Evolutionary conservation across 1,284 basidiomycete species (phyloP), one percentile per base, ranked within the genome.

Genomic region (Malassezia vespertilionis): DNA sequence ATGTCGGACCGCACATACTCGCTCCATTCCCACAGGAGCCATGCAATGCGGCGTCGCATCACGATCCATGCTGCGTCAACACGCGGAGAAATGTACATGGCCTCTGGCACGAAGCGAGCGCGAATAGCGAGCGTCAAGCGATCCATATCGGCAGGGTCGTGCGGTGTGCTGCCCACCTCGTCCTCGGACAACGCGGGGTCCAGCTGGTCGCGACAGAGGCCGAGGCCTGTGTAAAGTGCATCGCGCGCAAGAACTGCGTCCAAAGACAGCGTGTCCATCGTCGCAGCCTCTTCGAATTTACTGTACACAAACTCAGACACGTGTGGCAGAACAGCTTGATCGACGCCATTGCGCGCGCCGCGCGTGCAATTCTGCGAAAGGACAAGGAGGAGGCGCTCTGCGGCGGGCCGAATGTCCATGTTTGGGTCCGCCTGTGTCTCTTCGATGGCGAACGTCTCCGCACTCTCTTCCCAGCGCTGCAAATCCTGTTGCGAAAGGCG

Each of bases 381-480:
- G 2, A 58, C 54, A 49, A 64, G 50, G 23, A 70, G 49, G 10
- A 60, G 51, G 20, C 61, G 52, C 33, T 67, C 65, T 5, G 67
- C 67, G 0, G 65, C 62, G 10, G 66, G 65, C 0, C 67, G 57
- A 26, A 70, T 58, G 36, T 70, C 67, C 18, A 63, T 54, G 30
- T 64, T 58, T 39, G 54, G 23, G 27, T 60, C 58, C 41, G 55
- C 58, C 45, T 61, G 61, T 21, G 59, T 54, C 42, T 69, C 63
- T 12, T 57, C 61, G 2, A 65, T 53, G 11, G 57, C 52, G 54
- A 63, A 70, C 21, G 56, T 56, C 40, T 70, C 67, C 2, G 66
- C 52, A 30, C 58, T 60, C 2, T 48, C 51, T 33, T 60, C 52
- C 67, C 67, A 70, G 21, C 54, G 38, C 40, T 54, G 57, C 12